Percentiles rank a stretch among this genome's conserved stretches.
phyloP scores from a whole-genome alignment of 1,139 yeast species.

The Yamadazyma triangularis region DNA sequence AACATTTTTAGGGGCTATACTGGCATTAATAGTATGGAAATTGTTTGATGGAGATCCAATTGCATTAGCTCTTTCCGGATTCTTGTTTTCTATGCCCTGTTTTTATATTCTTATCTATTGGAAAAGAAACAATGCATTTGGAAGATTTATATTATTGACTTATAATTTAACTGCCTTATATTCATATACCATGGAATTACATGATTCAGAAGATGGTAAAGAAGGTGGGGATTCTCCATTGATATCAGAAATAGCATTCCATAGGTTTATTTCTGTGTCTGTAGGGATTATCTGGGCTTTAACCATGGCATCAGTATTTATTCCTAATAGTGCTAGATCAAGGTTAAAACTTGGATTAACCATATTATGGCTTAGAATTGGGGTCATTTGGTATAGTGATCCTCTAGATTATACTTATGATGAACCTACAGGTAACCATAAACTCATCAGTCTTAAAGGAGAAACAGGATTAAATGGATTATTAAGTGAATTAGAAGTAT shows the following conservation, averaged over 20 bases:
- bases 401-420: slow-evolving; percentile 33
- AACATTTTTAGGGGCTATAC: slow-evolving; percentile 64
- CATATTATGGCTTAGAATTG: slow-evolving; percentile 72
- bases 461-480: slow-evolving; percentile 50
- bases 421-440: slow-evolving; percentile 9
- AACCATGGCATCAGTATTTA: slow-evolving; percentile 54
- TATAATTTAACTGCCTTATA: slow-evolving; percentile 77
- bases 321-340: slow-evolving; percentile 74
- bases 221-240: slow-evolving; percentile 72
- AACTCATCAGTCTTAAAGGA: slow-evolving; percentile 50
- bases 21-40: slow-evolving; percentile 59
- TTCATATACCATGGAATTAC: slow-evolving; percentile 63
- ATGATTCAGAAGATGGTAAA: slow-evolving; percentile 58
- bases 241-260: slow-evolving; percentile 74
- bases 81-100: slow-evolving; percentile 56
- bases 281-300: slow-evolving; percentile 78
- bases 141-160: slow-evolving; percentile 69
- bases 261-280: slow-evolving; percentile 68
- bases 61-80: slow-evolving; percentile 55
- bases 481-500: slow-evolving; percentile 56
- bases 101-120: slow-evolving; percentile 68
- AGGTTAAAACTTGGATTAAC: slow-evolving; percentile 63
- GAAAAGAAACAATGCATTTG: slow-evolving; percentile 60
- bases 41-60: slow-evolving; percentile 53
- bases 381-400: slow-evolving; percentile 71